These are phyloP conservation scores for Phaeosphaeriaceae sp. DNA, from an alignment of 2,329 filamentous ascomycete genomes.

Conservation along the genomic window DNA sequence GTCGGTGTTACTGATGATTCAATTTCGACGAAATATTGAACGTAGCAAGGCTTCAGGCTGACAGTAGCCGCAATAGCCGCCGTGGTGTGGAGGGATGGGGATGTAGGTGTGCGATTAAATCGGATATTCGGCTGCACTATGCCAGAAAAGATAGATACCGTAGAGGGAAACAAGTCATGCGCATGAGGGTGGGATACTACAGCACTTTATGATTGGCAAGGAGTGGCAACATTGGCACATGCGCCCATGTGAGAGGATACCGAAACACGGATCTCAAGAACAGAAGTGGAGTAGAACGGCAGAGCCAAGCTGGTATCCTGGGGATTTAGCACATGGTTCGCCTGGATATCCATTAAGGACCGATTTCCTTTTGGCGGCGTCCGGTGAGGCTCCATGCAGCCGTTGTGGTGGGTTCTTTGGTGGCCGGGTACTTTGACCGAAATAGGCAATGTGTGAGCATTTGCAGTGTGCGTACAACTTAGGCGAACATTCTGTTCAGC, in stretches of 20 bases:
- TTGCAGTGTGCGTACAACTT: not conserved
- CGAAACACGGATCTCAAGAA: conserved; percentile 1
- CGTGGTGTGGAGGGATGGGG: not conserved
- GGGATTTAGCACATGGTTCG: not conserved
- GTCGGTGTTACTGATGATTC: not conserved
- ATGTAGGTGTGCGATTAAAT: not conserved
- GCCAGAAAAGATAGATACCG: conserved; percentile 1
- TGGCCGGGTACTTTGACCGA: conserved; percentile 3
- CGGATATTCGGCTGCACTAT: conserved; percentile 4
- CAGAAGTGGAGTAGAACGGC: conserved; percentile 9
- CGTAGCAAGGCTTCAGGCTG: not conserved
- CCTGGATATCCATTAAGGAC: not conserved
- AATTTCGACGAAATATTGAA: not conserved
- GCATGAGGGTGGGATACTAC: not conserved
- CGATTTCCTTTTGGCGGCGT: not conserved
- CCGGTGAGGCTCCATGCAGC: not conserved
- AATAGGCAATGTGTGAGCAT: conserved; percentile 8
- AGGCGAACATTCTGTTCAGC: not conserved
- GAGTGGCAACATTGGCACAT: conserved; percentile 2
- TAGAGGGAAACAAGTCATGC: not conserved
- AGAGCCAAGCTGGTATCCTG: conserved; percentile 1
- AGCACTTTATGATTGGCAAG: conserved; percentile 7
- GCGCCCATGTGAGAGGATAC: not conserved
- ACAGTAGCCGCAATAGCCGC: not conserved
- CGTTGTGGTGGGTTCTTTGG: not conserved